Conservation (phyloP, 164 flowering plant species). For the Annona squamosa region DNA sequence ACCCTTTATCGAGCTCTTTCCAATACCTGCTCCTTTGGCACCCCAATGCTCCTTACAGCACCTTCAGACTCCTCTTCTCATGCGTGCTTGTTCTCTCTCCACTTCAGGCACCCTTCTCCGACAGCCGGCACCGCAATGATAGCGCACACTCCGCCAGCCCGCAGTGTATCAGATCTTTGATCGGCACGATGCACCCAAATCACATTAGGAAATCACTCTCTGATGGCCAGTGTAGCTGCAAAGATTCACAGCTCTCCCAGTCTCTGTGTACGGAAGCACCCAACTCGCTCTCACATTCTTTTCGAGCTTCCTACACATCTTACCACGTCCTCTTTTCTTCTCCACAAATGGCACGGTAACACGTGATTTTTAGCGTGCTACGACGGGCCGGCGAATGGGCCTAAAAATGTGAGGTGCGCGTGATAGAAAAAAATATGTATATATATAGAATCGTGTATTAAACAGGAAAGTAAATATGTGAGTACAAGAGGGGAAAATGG, state of each 20-base stretch:
- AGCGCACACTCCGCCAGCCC: slow-evolving; percentile 19
- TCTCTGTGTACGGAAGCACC: slow-evolving; percentile 22
- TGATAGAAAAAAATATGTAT: no score
- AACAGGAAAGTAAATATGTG: no score
- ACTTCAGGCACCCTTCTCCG: slow-evolving; percentile 10
- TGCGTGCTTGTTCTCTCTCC: slow-evolving; percentile 24
- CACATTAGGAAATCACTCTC: slow-evolving; percentile 11
- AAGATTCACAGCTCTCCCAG: slow-evolving; percentile 21
- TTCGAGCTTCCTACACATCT: slow-evolving; percentile 13
- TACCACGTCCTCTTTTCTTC: slow-evolving; percentile 9
- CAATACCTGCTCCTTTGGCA: slow-evolving; percentile 9
- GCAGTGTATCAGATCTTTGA: slow-evolving; percentile 7
- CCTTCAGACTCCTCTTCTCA: slow-evolving; percentile 14
- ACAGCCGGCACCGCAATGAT: slow-evolving; percentile 15
- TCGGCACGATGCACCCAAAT: slow-evolving; percentile 25
- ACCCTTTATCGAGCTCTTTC: slow-evolving; percentile 9
- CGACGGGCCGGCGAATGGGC: no score
- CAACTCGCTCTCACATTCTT: slow-evolving; percentile 27
- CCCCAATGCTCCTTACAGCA: slow-evolving; percentile 19
- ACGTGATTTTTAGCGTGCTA: no score
- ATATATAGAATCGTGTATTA: no score
- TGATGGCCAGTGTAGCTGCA: slow-evolving; percentile 28
- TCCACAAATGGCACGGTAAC: slow-evolving; percentile 3
- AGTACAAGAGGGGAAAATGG: no score
- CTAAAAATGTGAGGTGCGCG: no score